phyloP scores from a whole-genome alignment of 495 filamentous ascomycete species.

The Xylaria telfairii region DNA sequence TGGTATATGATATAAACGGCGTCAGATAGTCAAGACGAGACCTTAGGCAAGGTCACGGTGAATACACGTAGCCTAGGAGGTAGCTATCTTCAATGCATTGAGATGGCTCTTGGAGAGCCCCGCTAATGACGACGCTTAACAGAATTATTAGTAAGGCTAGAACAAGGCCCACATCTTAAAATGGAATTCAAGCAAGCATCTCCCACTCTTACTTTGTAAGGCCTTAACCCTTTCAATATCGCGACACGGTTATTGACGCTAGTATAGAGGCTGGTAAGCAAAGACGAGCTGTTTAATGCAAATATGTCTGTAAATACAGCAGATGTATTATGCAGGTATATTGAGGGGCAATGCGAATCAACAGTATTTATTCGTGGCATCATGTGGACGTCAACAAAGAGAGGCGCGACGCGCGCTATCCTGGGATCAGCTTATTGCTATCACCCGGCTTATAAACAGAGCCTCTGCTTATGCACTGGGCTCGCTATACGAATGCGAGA shows the following conservation, averaged over 20 bases:
- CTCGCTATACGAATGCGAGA: slow-evolving; percentile 28
- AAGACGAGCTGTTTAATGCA: background rate
- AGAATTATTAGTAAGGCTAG: background rate
- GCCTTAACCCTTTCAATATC: background rate
- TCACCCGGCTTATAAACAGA: background rate
- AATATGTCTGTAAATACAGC: background rate
- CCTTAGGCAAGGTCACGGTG: background rate
- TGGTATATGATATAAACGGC: background rate
- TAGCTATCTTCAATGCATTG: background rate
- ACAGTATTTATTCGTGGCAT: background rate
- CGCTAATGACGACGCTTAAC: slow-evolving; percentile 12
- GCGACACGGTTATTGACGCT: background rate
- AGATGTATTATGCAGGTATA: background rate
- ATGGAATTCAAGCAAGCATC: background rate
- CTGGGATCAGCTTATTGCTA: background rate
- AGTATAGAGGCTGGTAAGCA: no score
- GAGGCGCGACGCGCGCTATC: background rate
- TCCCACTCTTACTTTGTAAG: background rate
- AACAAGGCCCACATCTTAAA: slow-evolving; percentile 1
- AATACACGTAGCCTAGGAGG: background rate
- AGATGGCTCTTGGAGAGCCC: background rate
- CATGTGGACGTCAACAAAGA: background rate
- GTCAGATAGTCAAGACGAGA: background rate
- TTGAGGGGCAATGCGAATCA: background rate
- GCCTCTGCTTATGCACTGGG: background rate